phyloP scores from a whole-genome alignment of 2,329 filamentous ascomycete species.

The Curvularia sp. region DNA sequence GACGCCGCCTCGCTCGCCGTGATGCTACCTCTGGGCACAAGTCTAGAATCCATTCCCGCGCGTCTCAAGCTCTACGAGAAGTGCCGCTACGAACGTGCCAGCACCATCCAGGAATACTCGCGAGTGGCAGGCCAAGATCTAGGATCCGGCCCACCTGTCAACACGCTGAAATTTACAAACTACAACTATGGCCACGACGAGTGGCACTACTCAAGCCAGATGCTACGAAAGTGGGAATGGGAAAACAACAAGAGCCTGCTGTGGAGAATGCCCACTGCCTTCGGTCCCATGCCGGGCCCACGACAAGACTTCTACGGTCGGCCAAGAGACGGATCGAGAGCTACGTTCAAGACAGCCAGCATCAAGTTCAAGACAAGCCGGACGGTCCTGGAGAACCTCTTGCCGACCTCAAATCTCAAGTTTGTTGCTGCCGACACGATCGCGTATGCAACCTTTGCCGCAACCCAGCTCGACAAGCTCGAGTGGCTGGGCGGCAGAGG shows the following conservation, averaged over 20 bases:
- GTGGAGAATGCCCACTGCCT: slow-evolving; percentile 55
- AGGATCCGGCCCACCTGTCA: slow-evolving; percentile 43
- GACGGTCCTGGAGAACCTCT: slow-evolving; percentile 52
- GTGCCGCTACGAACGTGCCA: slow-evolving; percentile 64
- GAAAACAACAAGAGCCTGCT: slow-evolving; percentile 50
- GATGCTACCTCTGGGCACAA: slow-evolving; percentile 60
- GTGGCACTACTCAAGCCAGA: slow-evolving; percentile 61
- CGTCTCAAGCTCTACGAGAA: slow-evolving; percentile 67
- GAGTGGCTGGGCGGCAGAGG: slow-evolving; percentile 67
- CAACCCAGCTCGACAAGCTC: slow-evolving; percentile 57
- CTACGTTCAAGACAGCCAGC: slow-evolving; percentile 50
- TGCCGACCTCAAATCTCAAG: slow-evolving; percentile 47
- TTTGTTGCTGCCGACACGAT: slow-evolving; percentile 51
- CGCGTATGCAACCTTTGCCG: slow-evolving; percentile 50
- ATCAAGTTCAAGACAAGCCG: slow-evolving; percentile 53
- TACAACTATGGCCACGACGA: slow-evolving; percentile 68
- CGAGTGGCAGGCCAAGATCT: slow-evolving; percentile 61
- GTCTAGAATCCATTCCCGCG: slow-evolving; percentile 58
- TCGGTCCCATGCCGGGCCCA: slow-evolving; percentile 53
- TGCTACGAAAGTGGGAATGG: slow-evolving; percentile 61
- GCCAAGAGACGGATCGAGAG: slow-evolving; percentile 30
- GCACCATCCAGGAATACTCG: slow-evolving; percentile 65
- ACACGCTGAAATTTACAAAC: slow-evolving; percentile 51
- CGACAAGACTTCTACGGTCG: slow-evolving; percentile 43
- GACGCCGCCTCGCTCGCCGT: slow-evolving; percentile 67